A percentile compares a stretch with the other conserved stretches of the same genome.
Conservation (phyloP, 768 basidiomycete species). For the Boletus barrowsii region DNA sequence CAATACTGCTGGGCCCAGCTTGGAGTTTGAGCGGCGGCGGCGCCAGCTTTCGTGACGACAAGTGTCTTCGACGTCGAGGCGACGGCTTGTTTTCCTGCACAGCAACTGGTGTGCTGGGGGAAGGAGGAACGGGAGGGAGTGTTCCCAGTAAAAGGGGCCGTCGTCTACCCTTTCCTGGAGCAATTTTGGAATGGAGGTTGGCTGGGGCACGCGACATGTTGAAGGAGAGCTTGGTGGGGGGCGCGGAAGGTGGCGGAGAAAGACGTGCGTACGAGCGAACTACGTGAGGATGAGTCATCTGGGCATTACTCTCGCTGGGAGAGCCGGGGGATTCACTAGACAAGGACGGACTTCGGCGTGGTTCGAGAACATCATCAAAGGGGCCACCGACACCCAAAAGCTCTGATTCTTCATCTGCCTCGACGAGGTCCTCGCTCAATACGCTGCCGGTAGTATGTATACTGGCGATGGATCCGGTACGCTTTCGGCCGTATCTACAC, state of each 20-base stretch:
- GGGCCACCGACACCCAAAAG: slow-evolving; percentile 67
- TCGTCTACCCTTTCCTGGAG: slow-evolving; percentile 53
- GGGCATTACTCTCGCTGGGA: slow-evolving; percentile 30
- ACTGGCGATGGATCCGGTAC: slow-evolving; percentile 74
- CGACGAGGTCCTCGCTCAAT: slow-evolving; percentile 76
- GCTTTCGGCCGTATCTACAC: slow-evolving; percentile 65
- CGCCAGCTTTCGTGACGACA: slow-evolving; percentile 52
- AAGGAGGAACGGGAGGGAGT: slow-evolving; percentile 71
- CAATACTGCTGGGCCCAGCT: slow-evolving; percentile 24
- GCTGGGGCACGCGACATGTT: slow-evolving; percentile 39
- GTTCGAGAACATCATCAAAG: slow-evolving; percentile 44
- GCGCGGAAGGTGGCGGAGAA: slow-evolving; percentile 48
- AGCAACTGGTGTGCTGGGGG: slow-evolving; percentile 56
- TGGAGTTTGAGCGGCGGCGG: slow-evolving; percentile 58
- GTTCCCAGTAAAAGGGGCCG: slow-evolving; percentile 60
- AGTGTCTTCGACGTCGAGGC: slow-evolving; percentile 44
- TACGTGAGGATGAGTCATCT: slow-evolving; percentile 10
- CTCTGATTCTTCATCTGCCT: slow-evolving; percentile 77
- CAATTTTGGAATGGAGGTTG: slow-evolving; percentile 49
- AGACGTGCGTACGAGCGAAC: slow-evolving; percentile 4
- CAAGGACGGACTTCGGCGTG: slow-evolving; percentile 33
- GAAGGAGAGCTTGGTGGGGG: slow-evolving; percentile 59
- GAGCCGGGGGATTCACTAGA: slow-evolving; percentile 35
- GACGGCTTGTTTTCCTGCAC: slow-evolving; percentile 31
- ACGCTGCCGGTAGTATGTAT: slow-evolving; percentile 63